Base-by-base conservation (phyloP, 1,284 basidiomycete genomes). In the Ganoderma boninense region DNA sequence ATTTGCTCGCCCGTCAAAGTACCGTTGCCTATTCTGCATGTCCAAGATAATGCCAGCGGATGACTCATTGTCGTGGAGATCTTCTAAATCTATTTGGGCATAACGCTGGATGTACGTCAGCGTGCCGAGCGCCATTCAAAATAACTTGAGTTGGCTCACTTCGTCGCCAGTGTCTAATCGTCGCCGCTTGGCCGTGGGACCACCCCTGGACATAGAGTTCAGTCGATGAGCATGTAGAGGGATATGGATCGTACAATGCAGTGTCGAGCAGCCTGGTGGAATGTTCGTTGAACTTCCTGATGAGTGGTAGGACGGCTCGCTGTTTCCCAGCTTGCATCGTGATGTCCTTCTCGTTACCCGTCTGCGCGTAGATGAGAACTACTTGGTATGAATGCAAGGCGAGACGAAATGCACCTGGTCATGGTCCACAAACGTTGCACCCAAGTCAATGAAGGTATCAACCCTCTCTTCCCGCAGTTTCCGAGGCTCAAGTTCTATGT, bases 271-370 rank as follows among this genome's bases (percentile, higher is more conserved):
- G 83, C 73, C 96, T 87, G 76, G 97, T 95, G 0, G 96, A 97
- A 81, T 99, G 98, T 78, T 98, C 96, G 78, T 99, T 99, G 84
- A 99, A 99, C 76, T 97, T 93, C 56, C 98, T 89, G 76, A 99
- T 98, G 43, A 99, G 87, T 0, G 98, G 98, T 49, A 99, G 82
- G 23, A 94, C 93, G 29, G 92, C 92, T 63, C 92, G 87, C 79
- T 98, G 94, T 75, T 92, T 90, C 8, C 98, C 98, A 5, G 97
- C 92, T 78, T 96, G 94, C 98, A 99, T 99, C 0, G 98, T 99
- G 60, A 95, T 82, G 78, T 99, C 98, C 79, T 89, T 91, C 71
- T 92, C 88, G 74, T 96, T 97, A 5, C 95, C 94, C 2, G 93
- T 93, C 93, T 97, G 71, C 14, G n/a, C 35, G 63, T 43, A 26